Percentiles rank a stretch among this genome's conserved stretches.
These are phyloP conservation scores for Glomus cerebriforme DNA, from an alignment of 192 early-diverging fungal genomes.

Conservation along the genomic window DNA sequence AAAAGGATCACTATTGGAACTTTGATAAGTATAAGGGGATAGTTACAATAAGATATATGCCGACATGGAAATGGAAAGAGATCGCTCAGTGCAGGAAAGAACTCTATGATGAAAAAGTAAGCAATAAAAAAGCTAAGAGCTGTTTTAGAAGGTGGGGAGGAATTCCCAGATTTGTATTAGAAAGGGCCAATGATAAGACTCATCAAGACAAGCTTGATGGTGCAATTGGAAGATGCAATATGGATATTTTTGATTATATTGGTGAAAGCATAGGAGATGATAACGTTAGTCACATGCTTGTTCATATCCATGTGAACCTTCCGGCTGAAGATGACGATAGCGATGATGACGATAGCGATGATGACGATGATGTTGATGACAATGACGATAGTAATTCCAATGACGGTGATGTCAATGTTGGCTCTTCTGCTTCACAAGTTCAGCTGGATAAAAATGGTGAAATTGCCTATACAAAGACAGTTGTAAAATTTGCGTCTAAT, in stretches of 20 bases:
- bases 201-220: not conserved
- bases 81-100: not conserved
- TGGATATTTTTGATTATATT: not conserved
- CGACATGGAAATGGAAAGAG: not conserved
- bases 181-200: not conserved
- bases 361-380: too few species aligned
- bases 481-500: not conserved
- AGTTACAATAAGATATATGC: not conserved
- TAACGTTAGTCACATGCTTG: not conserved
- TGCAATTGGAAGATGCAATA: not conserved
- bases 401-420: too few species aligned
- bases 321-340: too few species aligned
- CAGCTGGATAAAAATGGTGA: not conserved
- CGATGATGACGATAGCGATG: too few species aligned
- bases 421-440: not conserved
- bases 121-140: not conserved
- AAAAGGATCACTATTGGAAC: not conserved
- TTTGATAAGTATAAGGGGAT: not conserved
- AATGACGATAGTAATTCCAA: too few species aligned
- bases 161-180: not conserved
- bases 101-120: not conserved
- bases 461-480: not conserved
- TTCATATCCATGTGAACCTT: not conserved
- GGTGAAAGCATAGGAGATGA: not conserved
- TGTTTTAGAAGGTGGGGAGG: not conserved